These are phyloP conservation scores for Chamaenerion angustifolium DNA, from an alignment of 345 rosid genomes.

Conservation along the genomic window DNA sequence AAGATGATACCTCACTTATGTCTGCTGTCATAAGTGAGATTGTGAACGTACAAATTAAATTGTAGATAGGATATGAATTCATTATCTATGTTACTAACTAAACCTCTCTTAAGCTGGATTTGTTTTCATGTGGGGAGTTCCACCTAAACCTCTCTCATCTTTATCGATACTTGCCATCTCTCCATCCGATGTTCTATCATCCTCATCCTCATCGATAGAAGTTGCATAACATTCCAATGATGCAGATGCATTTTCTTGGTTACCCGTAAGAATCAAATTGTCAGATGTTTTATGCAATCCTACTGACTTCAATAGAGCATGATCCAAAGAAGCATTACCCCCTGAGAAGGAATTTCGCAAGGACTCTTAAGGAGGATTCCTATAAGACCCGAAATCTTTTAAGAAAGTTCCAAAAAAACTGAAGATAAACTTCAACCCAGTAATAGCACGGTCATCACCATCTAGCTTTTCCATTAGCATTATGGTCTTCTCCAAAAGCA, in stretches of 20 bases:
- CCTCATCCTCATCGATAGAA: conserved; percentile 95
- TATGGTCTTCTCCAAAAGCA: conserved; percentile 55
- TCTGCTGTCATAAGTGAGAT: conserved; percentile 51
- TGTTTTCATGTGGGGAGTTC: too few relatives aligned
- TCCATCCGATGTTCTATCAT: conserved; percentile 98
- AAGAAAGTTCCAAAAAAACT: conserved; percentile 66
- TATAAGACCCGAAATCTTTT: conserved; percentile 44
- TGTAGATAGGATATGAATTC: too few relatives aligned
- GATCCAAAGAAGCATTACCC: conserved; percentile 27
- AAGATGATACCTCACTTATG: conserved; percentile 48
- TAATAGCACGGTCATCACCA: conserved; percentile 50
- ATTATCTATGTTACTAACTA: too few relatives aligned
- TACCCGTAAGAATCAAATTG: conserved; percentile 44
- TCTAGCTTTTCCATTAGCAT: conserved; percentile 66
- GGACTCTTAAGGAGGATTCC: conserved; percentile 28
- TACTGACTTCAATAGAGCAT: conserved; percentile 37
- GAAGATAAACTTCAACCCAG: conserved; percentile 72
- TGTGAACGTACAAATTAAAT: too few relatives aligned
- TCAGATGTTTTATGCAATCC: conserved; percentile 66
- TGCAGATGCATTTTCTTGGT: conserved; percentile 59
- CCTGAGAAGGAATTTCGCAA: conserved; percentile 36
- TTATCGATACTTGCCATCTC: conserved; percentile 93
- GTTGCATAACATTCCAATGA: conserved; percentile 87
- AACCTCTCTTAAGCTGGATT: too few relatives aligned
- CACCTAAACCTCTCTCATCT: conserved; percentile 96